Percentiles rank a stretch among this genome's conserved stretches.
Evolutionary conservation across 352 stramenopile species (phyloP).

Genomic region (Phytopythium vexans): DNA sequence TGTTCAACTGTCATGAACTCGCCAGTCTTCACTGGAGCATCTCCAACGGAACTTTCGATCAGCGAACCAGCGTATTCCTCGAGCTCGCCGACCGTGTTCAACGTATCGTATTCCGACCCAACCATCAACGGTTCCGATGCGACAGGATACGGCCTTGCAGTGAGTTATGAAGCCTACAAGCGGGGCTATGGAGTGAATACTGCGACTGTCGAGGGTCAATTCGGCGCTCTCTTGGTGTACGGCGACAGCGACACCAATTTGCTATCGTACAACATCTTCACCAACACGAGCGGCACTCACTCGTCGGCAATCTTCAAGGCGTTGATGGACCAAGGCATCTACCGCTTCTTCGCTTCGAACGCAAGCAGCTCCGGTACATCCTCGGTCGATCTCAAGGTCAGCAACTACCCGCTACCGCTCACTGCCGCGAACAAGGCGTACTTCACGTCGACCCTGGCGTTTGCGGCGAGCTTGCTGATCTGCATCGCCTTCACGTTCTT

Average conservation of each 20-base stretch:
- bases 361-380: constrained; percentile 9
- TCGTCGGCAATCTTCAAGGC: constrained; percentile 60
- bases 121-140: constrained; percentile 36
- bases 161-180: constrained; percentile 50
- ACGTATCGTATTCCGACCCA: constrained; percentile 49
- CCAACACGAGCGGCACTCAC: constrained; percentile 59
- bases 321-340: constrained; percentile 55
- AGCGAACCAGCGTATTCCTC: constrained; percentile 26
- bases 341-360: constrained; percentile 47
- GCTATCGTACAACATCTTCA: constrained; percentile 57
- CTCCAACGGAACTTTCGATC: background rate
- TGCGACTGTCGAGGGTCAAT: constrained; percentile 21
- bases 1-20: no score
- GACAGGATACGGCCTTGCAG: constrained; percentile 39
- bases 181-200: constrained; percentile 40
- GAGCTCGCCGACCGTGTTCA: constrained; percentile 48
- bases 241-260: constrained; percentile 34
- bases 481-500: constrained; percentile 92
- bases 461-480: constrained; percentile 85
- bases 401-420: constrained; percentile 47
- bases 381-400: constrained; percentile 42
- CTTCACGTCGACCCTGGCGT: constrained; percentile 50
- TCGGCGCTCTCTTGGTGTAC: constrained; percentile 49
- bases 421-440: constrained; percentile 28
- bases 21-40: no score